These are phyloP conservation scores for Hericium erinaceus DNA, from an alignment of 768 basidiomycete genomes.

Conservation along the genomic window DNA sequence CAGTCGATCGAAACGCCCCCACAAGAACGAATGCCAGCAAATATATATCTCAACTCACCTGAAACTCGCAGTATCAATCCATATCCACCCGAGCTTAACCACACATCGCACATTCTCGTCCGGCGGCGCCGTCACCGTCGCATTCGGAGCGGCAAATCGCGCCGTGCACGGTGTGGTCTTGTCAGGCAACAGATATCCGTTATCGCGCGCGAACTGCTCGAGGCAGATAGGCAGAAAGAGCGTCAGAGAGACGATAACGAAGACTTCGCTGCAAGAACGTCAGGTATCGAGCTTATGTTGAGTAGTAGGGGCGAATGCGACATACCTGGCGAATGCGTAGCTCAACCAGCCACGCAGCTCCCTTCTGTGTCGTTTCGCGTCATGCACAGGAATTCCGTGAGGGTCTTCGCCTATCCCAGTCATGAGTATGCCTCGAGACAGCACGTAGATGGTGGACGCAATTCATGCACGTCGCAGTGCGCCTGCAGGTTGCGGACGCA, in stretches of 20 bases:
- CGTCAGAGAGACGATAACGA: constrained; percentile 72
- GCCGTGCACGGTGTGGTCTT: constrained; percentile 47
- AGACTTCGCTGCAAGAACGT: constrained; percentile 51
- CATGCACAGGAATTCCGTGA: too few relatives aligned
- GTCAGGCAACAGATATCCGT: constrained; percentile 71
- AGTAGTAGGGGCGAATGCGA: background rate
- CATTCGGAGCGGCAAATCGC: background rate
- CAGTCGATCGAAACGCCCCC: background rate
- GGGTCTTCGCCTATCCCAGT: too few relatives aligned
- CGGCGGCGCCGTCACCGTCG: constrained; percentile 4
- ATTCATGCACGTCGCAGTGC: too few relatives aligned
- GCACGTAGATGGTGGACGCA: too few relatives aligned
- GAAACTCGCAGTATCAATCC: constrained; percentile 90
- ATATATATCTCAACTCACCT: constrained; percentile 40
- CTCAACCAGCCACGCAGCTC: constrained; percentile 69
- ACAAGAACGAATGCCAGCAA: too few relatives aligned
- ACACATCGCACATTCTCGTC: constrained; percentile 52
- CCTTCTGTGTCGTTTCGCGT: constrained; percentile 13
- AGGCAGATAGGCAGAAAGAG: constrained; percentile 78
- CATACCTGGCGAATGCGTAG: constrained; percentile 77
- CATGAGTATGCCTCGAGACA: too few relatives aligned
- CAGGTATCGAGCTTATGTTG: too few relatives aligned
- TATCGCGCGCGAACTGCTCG: constrained; percentile 84
- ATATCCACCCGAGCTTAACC: constrained; percentile 71
- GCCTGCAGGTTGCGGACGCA: too few relatives aligned